Evolutionary conservation across 1,284 basidiomycete species (phyloP).

Genomic region (Xanthoconium separans): DNA sequence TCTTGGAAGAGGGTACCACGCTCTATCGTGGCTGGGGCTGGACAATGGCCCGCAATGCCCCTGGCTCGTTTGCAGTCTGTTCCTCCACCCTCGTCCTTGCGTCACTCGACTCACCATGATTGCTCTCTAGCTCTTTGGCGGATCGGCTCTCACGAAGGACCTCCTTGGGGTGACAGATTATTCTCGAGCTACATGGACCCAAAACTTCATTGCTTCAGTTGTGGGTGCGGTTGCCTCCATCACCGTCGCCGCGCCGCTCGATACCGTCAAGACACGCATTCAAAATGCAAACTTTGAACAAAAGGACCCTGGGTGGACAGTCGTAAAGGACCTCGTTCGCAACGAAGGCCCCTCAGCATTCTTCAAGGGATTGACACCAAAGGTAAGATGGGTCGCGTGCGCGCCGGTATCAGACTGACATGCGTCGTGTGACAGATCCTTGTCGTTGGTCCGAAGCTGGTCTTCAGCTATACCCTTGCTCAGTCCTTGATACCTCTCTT

Average conservation of each 20-base stretch:
- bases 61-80: slow-evolving; percentile 90
- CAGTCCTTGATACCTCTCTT: slow-evolving; percentile 96
- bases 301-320: slow-evolving; percentile 84
- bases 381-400: slow-evolving; percentile 50
- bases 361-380: slow-evolving; percentile 97
- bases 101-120: neutral
- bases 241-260: slow-evolving; percentile 93
- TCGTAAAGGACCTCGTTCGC: slow-evolving; percentile 86
- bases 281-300: slow-evolving; percentile 98
- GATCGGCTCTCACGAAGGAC: slow-evolving; percentile 93
- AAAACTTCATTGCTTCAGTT: slow-evolving; percentile 95
- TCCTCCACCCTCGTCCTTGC: neutral
- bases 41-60: slow-evolving; percentile 98
- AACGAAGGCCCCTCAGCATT: slow-evolving; percentile 87
- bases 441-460: slow-evolving; percentile 96
- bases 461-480: slow-evolving; percentile 97
- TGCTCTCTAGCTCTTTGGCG: slow-evolving; percentile 83
- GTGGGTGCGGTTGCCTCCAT: slow-evolving; percentile 95
- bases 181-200: slow-evolving; percentile 89
- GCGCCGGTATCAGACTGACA: slow-evolving; percentile 1
- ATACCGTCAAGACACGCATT: slow-evolving; percentile 95
- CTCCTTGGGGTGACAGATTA: slow-evolving; percentile 88
- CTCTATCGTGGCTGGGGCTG: slow-evolving; percentile 98
- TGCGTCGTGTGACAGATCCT: slow-evolving; percentile 60
- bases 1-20: slow-evolving; percentile 88